These are phyloP conservation scores for Silene conica DNA, from an alignment of 148 eudicot species.

Conservation along the genomic window DNA sequence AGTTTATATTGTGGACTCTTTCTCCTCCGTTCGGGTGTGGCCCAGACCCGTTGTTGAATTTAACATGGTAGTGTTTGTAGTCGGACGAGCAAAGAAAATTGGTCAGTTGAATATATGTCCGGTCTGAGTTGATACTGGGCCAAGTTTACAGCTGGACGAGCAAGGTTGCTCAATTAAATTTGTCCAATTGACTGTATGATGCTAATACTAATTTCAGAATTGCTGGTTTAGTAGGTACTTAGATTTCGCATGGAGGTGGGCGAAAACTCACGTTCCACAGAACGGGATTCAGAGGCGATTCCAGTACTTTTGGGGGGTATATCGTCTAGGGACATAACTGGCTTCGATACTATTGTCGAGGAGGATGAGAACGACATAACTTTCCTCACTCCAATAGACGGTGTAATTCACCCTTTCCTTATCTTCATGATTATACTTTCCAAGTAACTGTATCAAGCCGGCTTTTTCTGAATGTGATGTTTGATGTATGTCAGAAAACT, in stretches of 20 bases:
- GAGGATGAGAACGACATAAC: conserved; percentile 12
- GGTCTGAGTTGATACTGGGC: no score
- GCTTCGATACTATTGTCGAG: conserved; percentile 44
- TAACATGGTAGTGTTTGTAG: no score
- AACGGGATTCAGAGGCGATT: conserved; percentile 22
- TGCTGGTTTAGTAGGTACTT: conserved; percentile 12
- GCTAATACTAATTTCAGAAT: background rate
- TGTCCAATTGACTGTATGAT: background rate
- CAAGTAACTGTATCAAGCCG: no score
- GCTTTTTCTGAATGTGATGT: background rate
- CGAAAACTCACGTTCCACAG: conserved; percentile 9
- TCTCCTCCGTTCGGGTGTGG: no score
- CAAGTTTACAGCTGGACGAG: no score
- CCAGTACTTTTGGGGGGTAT: conserved; percentile 49
- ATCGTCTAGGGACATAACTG: conserved; percentile 38
- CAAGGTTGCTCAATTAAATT: no score
- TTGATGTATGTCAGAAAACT: conserved; percentile 32
- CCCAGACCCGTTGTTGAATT: no score
- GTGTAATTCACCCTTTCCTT: background rate
- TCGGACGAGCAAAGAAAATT: no score
- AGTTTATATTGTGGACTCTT: no score
- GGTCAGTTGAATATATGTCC: no score
- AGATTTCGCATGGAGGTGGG: conserved; percentile 39
- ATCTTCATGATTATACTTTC: no score
- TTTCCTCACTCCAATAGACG: background rate